Evolutionary conservation across 108 stramenopile genomes (phyloP).

Genomic region (Skeletonema costatum): DNA sequence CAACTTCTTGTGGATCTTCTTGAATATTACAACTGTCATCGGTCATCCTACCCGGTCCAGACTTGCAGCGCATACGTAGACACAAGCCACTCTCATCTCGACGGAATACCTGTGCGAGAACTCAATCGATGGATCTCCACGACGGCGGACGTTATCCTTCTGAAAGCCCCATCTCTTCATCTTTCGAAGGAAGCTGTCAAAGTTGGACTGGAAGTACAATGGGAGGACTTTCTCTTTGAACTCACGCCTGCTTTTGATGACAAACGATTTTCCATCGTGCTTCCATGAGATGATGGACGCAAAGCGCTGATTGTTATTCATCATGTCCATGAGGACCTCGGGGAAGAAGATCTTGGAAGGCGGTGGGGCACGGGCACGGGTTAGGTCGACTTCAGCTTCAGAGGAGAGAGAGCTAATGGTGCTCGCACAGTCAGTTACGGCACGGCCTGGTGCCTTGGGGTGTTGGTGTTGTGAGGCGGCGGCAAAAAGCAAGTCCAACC

Average conservation of each 20-base stretch:
- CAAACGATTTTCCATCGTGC: constrained; percentile 71
- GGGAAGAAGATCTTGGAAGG: neutral
- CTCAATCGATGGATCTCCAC: constrained; percentile 51
- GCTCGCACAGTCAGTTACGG: neutral
- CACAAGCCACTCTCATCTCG: constrained; percentile 32
- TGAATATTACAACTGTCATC: neutral
- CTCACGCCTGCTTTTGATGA: constrained; percentile 66
- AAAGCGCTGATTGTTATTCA: constrained; percentile 5
- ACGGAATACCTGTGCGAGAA: constrained; percentile 67
- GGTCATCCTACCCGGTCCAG: neutral
- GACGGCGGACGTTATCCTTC: neutral
- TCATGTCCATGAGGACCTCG: neutral
- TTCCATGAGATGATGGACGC: constrained; percentile 58
- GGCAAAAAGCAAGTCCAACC: constrained; percentile 1
- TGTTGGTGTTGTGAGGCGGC: neutral
- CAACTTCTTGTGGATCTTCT: neutral
- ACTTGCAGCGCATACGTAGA: neutral
- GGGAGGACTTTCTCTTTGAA: constrained; percentile 84
- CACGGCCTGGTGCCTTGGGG: neutral
- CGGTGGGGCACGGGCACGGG: neutral
- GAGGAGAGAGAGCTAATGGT: neutral
- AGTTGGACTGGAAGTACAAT: constrained; percentile 83
- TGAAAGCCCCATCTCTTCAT: constrained; percentile 57
- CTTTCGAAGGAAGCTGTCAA: constrained; percentile 82
- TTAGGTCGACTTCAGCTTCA: neutral